Evolutionary conservation across 768 basidiomycete genomes (phyloP), one percentile per base, ranked within the genome.

Genomic region (Pluteus cervinus): DNA sequence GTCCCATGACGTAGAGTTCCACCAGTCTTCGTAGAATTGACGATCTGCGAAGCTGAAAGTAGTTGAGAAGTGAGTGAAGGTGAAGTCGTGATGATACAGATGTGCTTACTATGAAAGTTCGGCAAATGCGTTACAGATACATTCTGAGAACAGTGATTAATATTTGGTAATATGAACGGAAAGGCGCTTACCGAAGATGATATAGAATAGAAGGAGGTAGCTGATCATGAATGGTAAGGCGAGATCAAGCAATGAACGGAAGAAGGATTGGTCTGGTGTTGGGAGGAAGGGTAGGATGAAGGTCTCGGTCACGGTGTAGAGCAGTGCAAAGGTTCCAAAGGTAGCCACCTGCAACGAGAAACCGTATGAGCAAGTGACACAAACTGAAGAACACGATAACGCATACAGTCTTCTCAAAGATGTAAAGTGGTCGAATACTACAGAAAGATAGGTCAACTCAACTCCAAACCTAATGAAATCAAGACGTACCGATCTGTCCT

Each of bases 1-100:
- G 48, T 97, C 94, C 87, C 86, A 92, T 2, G 90, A 88, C 0
- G 85, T 90, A 5, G 90, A 90, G 60, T 98, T 98, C 94, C 94
- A 97, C 86, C 93, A 97, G 57, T 96, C 94, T 61, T 92, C 88
- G 55, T 98, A 99, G 59, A 98, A 99, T 47, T 90, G 85, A 31
- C 94, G 73, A 56, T 99, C 94, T n/a, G 90, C 89, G 53, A 99
- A 99, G 56, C 88, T 90, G 45, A 29, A 40, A 40, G 20, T 12
- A 28, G 34, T 17, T 49, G 40, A 46, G 32, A 9, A 38, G 31
- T 15, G 18, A 24, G n/a, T n/a, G n/a, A n/a, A n/a, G n/a, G n/a
- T n/a, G n/a, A n/a, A n/a, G n/a, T n/a, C n/a, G n/a, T n/a, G n/a
- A n/a, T n/a, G n/a, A n/a, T n/a, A n/a, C n/a, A n/a, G n/a, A n/a